phyloP scores from a whole-genome alignment of 441 rosid genomes.

The Kokia cookei region DNA sequence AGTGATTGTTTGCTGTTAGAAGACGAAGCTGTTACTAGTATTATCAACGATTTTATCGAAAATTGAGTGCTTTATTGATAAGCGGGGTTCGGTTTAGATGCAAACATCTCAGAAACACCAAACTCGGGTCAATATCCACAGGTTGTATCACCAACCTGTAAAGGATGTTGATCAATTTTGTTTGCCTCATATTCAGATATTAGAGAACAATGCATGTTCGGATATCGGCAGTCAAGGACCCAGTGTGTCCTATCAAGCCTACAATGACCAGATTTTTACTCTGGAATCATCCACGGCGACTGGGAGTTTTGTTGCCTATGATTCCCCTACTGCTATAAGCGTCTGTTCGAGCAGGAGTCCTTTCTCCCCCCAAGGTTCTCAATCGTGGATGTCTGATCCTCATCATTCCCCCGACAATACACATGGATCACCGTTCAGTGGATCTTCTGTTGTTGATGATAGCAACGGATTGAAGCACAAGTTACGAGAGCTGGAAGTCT shows the following conservation, averaged over 20 bases:
- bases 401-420: constrained; percentile 38
- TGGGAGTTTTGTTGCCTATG: constrained; percentile 23
- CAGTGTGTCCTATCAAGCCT: constrained; percentile 30
- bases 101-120: constrained; percentile 41
- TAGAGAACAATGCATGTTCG: constrained; percentile 28
- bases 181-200: constrained; percentile 28
- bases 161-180: constrained; percentile 26
- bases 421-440: constrained; percentile 55
- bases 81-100: constrained; percentile 27
- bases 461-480: constrained; percentile 34
- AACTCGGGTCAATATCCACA: constrained; percentile 28
- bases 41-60: not conserved
- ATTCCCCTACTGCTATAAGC: constrained; percentile 45
- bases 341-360: constrained; percentile 44
- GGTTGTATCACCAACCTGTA: constrained; percentile 33
- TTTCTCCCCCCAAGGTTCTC: constrained; percentile 57
- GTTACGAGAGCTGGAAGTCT: constrained; percentile 47
- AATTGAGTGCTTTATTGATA: not conserved
- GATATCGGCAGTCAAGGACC: constrained; percentile 44
- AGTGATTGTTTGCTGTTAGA: not conserved
- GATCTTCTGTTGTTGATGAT: constrained; percentile 44
- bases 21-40: not conserved
- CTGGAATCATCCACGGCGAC: constrained; percentile 51
- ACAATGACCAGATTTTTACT: constrained; percentile 45
- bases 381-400: constrained; percentile 47